phyloP scores from a whole-genome alignment of 345 rosid genomes.

The Acer campestre region DNA sequence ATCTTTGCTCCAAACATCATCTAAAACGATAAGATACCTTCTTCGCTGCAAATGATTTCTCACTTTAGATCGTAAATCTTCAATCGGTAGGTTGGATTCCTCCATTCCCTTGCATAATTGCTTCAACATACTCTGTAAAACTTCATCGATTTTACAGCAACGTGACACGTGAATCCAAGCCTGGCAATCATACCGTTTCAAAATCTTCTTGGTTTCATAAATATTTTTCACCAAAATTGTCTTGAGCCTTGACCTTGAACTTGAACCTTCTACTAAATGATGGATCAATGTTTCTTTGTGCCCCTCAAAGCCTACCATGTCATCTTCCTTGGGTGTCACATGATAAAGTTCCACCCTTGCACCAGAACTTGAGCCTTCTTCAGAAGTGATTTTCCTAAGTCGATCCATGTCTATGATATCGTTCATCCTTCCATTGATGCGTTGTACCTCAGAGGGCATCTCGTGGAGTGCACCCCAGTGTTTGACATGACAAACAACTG shows the following conservation, averaged over 20 bases:
- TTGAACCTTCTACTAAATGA: neutral
- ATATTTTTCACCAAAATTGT: neutral
- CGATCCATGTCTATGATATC: neutral
- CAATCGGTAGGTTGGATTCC: neutral
- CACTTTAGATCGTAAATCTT: neutral
- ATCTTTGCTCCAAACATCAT: constrained; percentile 14
- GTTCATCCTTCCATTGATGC: neutral
- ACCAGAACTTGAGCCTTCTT: constrained; percentile 17
- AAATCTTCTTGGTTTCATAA: neutral
- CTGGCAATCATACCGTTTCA: neutral
- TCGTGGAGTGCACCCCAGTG: neutral
- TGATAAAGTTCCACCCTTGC: neutral
- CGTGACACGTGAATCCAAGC: constrained; percentile 5
- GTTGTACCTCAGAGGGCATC: constrained; percentile 5
- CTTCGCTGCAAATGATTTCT: neutral
- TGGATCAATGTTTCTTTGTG: neutral
- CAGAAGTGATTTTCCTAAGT: neutral
- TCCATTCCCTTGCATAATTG: neutral
- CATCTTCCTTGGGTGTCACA: neutral
- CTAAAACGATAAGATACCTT: constrained; percentile 16
- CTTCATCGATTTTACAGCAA: neutral
- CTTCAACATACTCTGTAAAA: neutral
- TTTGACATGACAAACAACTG: neutral
- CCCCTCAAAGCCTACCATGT: constrained; percentile 1
- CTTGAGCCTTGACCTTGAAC: neutral